These are phyloP conservation scores for Beauveria rudraprayagi DNA, from an alignment of 2,329 filamentous ascomycete genomes.

Conservation along the genomic window DNA sequence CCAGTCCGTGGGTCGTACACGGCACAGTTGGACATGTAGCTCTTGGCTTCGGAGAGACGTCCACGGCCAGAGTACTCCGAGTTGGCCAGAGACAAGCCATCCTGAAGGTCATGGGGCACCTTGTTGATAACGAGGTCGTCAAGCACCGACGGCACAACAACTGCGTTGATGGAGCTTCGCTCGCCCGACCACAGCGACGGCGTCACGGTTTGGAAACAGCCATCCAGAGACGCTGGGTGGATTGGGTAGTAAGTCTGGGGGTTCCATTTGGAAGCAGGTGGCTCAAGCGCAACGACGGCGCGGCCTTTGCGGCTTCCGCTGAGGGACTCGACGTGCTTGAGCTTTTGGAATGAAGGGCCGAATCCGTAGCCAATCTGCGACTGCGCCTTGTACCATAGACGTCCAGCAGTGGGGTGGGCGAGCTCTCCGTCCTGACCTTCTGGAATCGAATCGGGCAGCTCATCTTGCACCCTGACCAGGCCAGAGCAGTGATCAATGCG, in stretches of 20 bases:
- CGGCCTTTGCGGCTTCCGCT: not conserved
- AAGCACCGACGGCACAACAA: constrained; percentile 19
- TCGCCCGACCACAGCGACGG: constrained; percentile 14
- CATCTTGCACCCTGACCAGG: not conserved
- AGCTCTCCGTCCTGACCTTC: not conserved
- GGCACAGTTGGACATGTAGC: constrained; percentile 18
- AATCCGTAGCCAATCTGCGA: not conserved
- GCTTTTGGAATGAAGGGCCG: constrained; percentile 2
- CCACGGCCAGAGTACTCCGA: not conserved
- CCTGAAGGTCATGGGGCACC: not conserved
- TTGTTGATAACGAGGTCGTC: constrained; percentile 17
- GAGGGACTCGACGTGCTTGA: not conserved
- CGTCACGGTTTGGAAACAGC: constrained; percentile 20
- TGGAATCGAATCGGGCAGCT: not conserved
- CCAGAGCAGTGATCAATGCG: constrained; percentile 1
- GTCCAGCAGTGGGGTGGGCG: not conserved
- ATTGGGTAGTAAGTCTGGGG: constrained; percentile 20
- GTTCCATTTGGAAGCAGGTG: not conserved
- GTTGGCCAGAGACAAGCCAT: not conserved
- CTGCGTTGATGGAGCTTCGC: constrained; percentile 13
- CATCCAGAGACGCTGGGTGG: constrained; percentile 28
- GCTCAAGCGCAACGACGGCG: not conserved
- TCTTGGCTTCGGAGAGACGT: not conserved
- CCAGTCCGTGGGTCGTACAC: constrained; percentile 17
- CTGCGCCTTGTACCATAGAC: constrained; percentile 5